Conservation (phyloP, 176 grass and related monocot genomes). For the Cenchrus americanus region DNA sequence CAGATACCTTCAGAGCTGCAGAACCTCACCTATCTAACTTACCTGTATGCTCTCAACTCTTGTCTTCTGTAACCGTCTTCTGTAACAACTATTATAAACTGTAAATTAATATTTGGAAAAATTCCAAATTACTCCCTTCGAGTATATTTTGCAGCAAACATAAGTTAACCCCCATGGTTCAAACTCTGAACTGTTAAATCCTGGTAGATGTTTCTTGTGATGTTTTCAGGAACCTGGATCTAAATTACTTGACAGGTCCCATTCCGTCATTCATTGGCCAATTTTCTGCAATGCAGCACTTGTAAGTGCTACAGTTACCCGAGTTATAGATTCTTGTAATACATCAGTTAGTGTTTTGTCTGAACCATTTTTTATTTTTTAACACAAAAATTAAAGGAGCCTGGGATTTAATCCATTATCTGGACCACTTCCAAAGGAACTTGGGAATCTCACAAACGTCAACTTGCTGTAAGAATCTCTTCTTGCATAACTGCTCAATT, state of each 20-base stretch:
- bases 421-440: conserved; percentile 66
- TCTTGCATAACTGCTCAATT: background rate
- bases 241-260: conserved; percentile 60
- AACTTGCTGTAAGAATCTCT: conserved; percentile 51
- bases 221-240: conserved; percentile 50
- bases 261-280: conserved; percentile 70
- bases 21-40: conserved; percentile 49
- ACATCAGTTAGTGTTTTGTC: background rate
- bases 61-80: background rate
- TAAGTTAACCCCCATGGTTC: background rate
- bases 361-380: background rate
- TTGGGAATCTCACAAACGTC: conserved; percentile 67
- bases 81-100: background rate
- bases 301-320: conserved; percentile 36
- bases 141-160: too few relatives aligned
- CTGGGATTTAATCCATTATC: conserved; percentile 64
- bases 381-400: background rate
- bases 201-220: conserved; percentile 1
- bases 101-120: too few relatives aligned
- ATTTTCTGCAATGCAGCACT: conserved; percentile 56
- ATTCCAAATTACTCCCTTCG: too few relatives aligned
- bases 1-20: conserved; percentile 61
- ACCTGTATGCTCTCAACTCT: conserved; percentile 41
- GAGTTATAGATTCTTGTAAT: background rate
- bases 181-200: background rate